Evolutionary conservation across 2,329 filamentous ascomycete species (phyloP).

Genomic region (Fusarium pseudograminearum): DNA sequence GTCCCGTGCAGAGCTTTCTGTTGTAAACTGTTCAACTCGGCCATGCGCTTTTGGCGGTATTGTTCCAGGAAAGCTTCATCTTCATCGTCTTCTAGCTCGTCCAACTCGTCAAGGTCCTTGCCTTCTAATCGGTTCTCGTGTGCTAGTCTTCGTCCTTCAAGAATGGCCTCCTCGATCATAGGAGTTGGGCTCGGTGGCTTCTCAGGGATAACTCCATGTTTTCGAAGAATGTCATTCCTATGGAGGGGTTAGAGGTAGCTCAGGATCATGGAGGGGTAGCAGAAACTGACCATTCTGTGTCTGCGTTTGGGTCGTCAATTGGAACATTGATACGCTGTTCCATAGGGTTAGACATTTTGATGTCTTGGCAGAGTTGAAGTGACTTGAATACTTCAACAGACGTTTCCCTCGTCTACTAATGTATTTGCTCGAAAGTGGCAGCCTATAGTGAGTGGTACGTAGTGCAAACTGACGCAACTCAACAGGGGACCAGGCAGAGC

Average conservation of each 20-base stretch:
- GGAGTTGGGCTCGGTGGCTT: slow-evolving; percentile 96
- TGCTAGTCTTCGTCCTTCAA: slow-evolving; percentile 83
- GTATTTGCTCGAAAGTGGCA: slow-evolving; percentile 25
- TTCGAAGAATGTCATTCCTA: slow-evolving; percentile 98
- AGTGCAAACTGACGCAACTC: slow-evolving; percentile 19
- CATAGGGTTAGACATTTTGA: slow-evolving; percentile 69
- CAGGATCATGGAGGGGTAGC: slow-evolving; percentile 41
- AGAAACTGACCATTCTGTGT: slow-evolving; percentile 88
- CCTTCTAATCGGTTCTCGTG: slow-evolving; percentile 94
- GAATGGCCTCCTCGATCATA: slow-evolving; percentile 93
- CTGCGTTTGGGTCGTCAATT: slow-evolving; percentile 93
- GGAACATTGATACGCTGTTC: slow-evolving; percentile 81
- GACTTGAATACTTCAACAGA: background rate
- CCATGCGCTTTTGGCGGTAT: slow-evolving; percentile 89
- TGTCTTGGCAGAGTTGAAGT: background rate
- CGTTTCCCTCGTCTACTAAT: slow-evolving; percentile 2
- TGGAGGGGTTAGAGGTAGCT: slow-evolving; percentile 45
- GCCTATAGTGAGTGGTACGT: slow-evolving; percentile 14
- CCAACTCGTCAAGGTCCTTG: slow-evolving; percentile 93
- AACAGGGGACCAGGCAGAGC: slow-evolving; percentile 21
- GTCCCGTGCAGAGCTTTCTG: slow-evolving; percentile 85
- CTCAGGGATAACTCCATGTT: slow-evolving; percentile 97
- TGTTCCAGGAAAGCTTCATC: slow-evolving; percentile 91
- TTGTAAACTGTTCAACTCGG: slow-evolving; percentile 80
- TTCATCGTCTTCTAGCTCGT: slow-evolving; percentile 94